Evolutionary conservation across 1,284 basidiomycete species (phyloP), one percentile per base, ranked within the genome.

Genomic region (Athelia psychrophila): DNA sequence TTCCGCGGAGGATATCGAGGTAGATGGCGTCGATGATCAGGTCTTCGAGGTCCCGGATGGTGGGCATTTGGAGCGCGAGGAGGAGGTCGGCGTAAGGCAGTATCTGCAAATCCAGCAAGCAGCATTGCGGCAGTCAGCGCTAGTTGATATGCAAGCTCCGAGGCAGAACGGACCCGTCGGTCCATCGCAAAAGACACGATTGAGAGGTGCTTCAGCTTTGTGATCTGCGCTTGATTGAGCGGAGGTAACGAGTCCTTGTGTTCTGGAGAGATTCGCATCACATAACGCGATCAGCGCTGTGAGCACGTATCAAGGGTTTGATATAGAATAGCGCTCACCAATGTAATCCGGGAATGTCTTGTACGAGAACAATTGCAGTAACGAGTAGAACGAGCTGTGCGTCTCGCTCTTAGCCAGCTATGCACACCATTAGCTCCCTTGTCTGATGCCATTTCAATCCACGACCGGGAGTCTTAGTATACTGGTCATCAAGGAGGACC

Each of bases 1-100:
- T 94, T 12, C 93, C 95, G 44, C 84, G 82, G 36, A 98, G 78
- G 46, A 98, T 76, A 60, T 91, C 89, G 35, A 91, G 83, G 67
- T 98, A 98, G 65, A 98, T 93, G 9, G 88, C 86, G 61, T 98
- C 95, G 66, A 99, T 98, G 66, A 98, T 90, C 56, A 97, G 80
- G 67, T 98, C 95, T 67, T 98, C 96, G 3, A 98, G 82, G 56
- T 91, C 89, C 48, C 93, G 84, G 50, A 93, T 83, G 1, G 80
- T 85, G 2, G 81, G 76, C 65, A 94, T 79, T 45, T 91, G 79
- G 18, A 98, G 80, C 2, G 78, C 74, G 49, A 77, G 64, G 13
- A 90, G 78, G 1, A 95, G 77, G 42, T 78, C 71, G 12, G 79
- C 64, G 66, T 94, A 93, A 0, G 88, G 82, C 3, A 93, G 78